Percentiles rank a stretch among this genome's conserved stretches.
Conservation (phyloP, 1,139 yeast species). For the Hansenula sp. region DNA sequence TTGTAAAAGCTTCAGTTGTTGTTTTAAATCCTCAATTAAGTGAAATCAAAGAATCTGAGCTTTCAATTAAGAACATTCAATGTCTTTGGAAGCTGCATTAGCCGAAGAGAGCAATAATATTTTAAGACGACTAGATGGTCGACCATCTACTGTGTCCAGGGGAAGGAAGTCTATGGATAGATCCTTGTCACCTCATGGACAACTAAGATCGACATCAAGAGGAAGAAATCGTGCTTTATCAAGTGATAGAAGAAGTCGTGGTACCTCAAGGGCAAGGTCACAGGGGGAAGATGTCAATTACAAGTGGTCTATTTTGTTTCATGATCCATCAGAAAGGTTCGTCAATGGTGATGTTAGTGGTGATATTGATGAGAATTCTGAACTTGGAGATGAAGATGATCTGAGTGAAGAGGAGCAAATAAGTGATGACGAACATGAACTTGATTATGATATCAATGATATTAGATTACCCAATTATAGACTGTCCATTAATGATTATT, state of each 20-base stretch:
- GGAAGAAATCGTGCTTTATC: conserved; percentile 20
- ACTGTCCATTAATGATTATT: conserved; percentile 22
- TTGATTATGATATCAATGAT: conserved; percentile 60
- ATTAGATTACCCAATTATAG: conserved; percentile 57
- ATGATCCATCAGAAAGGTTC: conserved; percentile 59
- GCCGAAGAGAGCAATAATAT: conserved; percentile 41
- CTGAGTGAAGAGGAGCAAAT: conserved; percentile 64
- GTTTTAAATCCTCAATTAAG: too few species aligned
- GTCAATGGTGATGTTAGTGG: conserved; percentile 18
- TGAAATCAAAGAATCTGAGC: too few species aligned
- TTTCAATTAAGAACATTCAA: conserved; percentile 14
- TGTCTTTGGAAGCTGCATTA: conserved; percentile 44
- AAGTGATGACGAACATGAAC: conserved; percentile 60
- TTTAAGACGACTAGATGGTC: conserved; percentile 29
- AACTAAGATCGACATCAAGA: conserved; percentile 15
- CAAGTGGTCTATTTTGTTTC: conserved; percentile 36
- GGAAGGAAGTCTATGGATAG: conserved; percentile 4
- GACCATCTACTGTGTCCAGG: conserved; percentile 6
- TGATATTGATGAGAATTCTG: background rate
- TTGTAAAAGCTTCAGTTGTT: background rate
- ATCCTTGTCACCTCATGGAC: conserved; percentile 6
- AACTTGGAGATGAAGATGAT: conserved; percentile 29
- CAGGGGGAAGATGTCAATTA: conserved; percentile 13
- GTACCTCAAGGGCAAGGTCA: conserved; percentile 14
- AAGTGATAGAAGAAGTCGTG: conserved; percentile 15